phyloP scores from a whole-genome alignment of 192 early-diverging fungal genomes.

The Ambispora gerdemannii region DNA sequence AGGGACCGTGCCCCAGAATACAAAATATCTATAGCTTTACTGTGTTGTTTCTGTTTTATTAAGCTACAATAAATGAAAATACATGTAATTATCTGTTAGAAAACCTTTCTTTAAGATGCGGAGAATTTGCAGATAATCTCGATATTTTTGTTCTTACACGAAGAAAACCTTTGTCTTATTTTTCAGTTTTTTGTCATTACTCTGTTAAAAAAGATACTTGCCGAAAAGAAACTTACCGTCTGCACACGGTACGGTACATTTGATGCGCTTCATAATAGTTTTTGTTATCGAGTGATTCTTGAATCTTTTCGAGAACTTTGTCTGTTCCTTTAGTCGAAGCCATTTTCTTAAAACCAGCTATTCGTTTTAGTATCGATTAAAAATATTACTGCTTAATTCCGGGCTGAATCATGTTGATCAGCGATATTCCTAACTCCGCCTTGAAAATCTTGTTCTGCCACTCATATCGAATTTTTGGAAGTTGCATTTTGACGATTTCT shows the following conservation, averaged over 20 bases:
- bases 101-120: neutral
- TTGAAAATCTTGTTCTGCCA: no score
- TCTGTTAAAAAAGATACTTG: no score
- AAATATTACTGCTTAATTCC: no score
- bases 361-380: no score
- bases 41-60: slow-evolving; percentile 82
- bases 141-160: neutral
- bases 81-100: no score
- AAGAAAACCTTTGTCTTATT: no score
- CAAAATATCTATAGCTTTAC: slow-evolving; percentile 72
- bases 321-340: slow-evolving; percentile 50
- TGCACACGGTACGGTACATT: slow-evolving; percentile 91
- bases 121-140: neutral
- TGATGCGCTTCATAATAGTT: slow-evolving; percentile 98
- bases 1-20: slow-evolving; percentile 77
- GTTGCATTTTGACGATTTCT: no score
- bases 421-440: no score
- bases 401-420: no score
- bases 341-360: no score
- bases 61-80: slow-evolving; percentile 47
- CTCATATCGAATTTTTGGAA: no score
- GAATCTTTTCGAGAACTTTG: slow-evolving; percentile 66
- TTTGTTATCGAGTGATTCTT: slow-evolving; percentile 61
- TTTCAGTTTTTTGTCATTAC: no score
- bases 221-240: slow-evolving; percentile 61